These are phyloP conservation scores for Puccinia coronata DNA, from an alignment of 1,284 basidiomycete genomes.

Conservation along the genomic window DNA sequence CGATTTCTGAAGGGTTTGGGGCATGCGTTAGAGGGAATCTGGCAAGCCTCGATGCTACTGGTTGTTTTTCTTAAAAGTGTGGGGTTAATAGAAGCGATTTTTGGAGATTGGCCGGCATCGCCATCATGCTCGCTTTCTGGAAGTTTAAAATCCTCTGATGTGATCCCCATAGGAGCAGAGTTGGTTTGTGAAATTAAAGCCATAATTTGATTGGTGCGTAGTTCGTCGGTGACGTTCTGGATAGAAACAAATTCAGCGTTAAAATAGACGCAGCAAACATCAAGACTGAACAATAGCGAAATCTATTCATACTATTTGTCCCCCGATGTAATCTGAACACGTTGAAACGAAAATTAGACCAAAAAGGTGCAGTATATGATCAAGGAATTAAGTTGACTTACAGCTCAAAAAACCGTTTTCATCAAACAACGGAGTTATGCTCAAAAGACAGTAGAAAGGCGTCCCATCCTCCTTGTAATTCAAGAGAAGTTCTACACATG, in stretches of 20 bases:
- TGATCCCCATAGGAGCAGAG: neutral
- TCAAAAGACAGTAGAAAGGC: constrained; percentile 55
- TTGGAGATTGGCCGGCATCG: neutral
- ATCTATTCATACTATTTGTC: constrained; percentile 31
- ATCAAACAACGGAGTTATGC: constrained; percentile 55
- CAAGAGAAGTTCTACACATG: constrained; percentile 53
- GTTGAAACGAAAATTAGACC: neutral
- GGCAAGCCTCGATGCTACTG: neutral
- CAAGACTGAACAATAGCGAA: neutral
- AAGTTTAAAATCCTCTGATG: neutral
- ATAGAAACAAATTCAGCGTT: neutral
- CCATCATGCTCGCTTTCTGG: neutral
- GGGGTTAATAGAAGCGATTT: neutral
- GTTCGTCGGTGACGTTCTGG: constrained; percentile 41
- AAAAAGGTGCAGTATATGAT: neutral
- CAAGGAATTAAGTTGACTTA: constrained; percentile 49
- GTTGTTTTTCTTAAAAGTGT: neutral
- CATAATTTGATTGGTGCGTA: constrained; percentile 14
- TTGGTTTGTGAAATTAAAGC: constrained; percentile 18
- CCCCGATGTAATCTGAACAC: constrained; percentile 36
- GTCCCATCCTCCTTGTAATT: constrained; percentile 54
- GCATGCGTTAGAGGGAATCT: neutral
- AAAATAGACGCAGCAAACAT: neutral
- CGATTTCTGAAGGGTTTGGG: neutral
- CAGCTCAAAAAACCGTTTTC: constrained; percentile 53